A percentile compares a stretch with the other conserved stretches of the same genome.
phyloP scores from a whole-genome alignment of 805 yeast genomes.

The Clavispora asparagi region DNA sequence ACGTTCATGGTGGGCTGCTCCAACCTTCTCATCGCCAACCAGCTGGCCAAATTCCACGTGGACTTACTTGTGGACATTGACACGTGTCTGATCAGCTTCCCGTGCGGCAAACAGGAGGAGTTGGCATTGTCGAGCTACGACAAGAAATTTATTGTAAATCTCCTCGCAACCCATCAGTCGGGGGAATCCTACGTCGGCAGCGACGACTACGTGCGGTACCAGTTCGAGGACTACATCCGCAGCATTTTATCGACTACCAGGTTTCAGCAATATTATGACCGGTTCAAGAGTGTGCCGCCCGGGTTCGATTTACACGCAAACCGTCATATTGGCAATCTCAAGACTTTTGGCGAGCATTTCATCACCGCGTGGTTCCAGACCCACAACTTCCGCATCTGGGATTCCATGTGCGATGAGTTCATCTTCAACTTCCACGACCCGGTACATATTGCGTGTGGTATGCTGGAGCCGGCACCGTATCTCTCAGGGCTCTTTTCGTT shows the following conservation, averaged over 20 bases:
- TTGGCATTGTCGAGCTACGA: constrained; percentile 44
- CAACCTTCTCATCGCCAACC: constrained; percentile 71
- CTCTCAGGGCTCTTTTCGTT: constrained; percentile 11
- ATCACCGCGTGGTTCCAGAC: constrained; percentile 29
- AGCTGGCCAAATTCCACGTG: constrained; percentile 48
- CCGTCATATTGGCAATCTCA: constrained; percentile 22
- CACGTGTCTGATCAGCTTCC: constrained; percentile 43
- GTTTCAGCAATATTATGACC: constrained; percentile 52
- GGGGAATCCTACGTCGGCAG: constrained; percentile 31
- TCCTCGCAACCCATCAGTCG: constrained; percentile 40
- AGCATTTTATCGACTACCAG: constrained; percentile 71
- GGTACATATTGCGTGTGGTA: constrained; percentile 27
- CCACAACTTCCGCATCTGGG: constrained; percentile 36
- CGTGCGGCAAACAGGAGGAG: constrained; percentile 31
- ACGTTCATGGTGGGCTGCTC: constrained; percentile 83
- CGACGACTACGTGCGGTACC: constrained; percentile 83
- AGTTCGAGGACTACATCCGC: constrained; percentile 84
- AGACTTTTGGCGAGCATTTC: constrained; percentile 28
- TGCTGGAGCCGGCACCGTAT: constrained; percentile 6
- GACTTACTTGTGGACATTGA: constrained; percentile 76
- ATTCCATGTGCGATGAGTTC: constrained; percentile 37
- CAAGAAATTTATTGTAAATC: constrained; percentile 64
- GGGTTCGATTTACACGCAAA: constrained; percentile 24
- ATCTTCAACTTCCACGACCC: constrained; percentile 41
- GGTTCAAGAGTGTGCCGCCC: constrained; percentile 36